phyloP scores from a whole-genome alignment of 2,329 filamentous ascomycete species.

The Penicillium sp. region DNA sequence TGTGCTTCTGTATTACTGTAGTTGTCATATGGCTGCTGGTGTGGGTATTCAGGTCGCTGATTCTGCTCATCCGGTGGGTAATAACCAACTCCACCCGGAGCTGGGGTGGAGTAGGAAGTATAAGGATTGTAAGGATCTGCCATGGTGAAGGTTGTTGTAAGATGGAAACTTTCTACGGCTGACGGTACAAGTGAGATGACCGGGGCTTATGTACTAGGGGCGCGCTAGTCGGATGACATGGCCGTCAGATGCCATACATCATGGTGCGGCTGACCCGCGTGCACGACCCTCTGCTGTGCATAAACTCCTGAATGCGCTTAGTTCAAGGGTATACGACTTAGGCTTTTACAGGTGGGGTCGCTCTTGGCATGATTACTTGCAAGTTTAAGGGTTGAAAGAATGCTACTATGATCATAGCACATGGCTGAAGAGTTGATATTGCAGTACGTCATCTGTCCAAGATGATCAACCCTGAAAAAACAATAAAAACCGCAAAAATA shows the following conservation, averaged over 20 bases:
- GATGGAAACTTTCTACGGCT: neutral
- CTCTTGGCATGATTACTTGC: neutral
- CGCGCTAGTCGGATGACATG: slow-evolving; percentile 22
- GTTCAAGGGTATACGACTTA: slow-evolving; percentile 1
- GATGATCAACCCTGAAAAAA: slow-evolving; percentile 6
- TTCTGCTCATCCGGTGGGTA: slow-evolving; percentile 28
- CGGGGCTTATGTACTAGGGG: neutral
- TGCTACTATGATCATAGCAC: neutral
- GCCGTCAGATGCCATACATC: slow-evolving; percentile 14
- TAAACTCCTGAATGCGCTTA: slow-evolving; percentile 11
- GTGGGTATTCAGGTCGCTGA: slow-evolving; percentile 16
- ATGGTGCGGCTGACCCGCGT: slow-evolving; percentile 29
- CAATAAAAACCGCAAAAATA: slow-evolving; percentile 1
- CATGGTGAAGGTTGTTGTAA: slow-evolving; percentile 36
- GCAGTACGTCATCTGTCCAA: slow-evolving; percentile 14
- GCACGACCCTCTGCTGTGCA: slow-evolving; percentile 21
- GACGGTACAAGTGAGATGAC: neutral
- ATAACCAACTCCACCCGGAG: slow-evolving; percentile 21
- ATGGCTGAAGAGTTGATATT: slow-evolving; percentile 14
- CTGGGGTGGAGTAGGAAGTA: slow-evolving; percentile 26
- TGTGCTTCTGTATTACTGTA: slow-evolving; percentile 16
- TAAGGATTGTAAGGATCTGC: slow-evolving; percentile 54
- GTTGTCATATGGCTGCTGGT: slow-evolving; percentile 28
- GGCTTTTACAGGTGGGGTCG: slow-evolving; percentile 1
- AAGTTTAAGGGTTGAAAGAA: neutral